Evolutionary conservation across 2,329 filamentous ascomycete genomes (phyloP).

Genomic region (Plectosphaerella sp.): DNA sequence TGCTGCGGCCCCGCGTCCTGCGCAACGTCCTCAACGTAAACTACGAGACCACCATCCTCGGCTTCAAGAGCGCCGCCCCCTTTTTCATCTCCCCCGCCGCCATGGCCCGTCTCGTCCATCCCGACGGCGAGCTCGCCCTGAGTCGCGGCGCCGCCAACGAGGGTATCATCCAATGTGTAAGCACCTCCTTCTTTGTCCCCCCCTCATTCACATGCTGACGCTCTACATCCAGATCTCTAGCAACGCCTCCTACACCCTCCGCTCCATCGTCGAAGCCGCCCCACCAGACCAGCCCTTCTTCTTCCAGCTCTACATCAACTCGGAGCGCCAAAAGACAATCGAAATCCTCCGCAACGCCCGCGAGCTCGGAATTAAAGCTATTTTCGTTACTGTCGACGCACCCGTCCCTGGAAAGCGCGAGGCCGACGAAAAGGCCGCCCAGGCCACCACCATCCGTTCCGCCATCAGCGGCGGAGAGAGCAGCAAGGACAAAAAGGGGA

Average conservation of each 20-base stretch:
- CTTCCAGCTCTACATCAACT: conserved; percentile 53
- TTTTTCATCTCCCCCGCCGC: conserved; percentile 62
- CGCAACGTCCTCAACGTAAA: conserved; percentile 49
- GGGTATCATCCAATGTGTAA: conserved; percentile 43
- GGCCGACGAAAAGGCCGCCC: conserved; percentile 46
- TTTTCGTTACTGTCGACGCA: conserved; percentile 51
- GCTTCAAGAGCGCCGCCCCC: conserved; percentile 45
- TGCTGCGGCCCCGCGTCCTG: conserved; percentile 52
- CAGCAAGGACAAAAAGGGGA: conserved; percentile 46
- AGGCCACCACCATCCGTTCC: conserved; percentile 33
- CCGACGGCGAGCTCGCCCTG: conserved; percentile 56
- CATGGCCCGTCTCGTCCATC: conserved; percentile 59
- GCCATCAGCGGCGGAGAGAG: conserved; percentile 35
- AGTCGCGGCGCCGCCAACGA: conserved; percentile 40
- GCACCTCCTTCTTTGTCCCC: conserved; percentile 1
- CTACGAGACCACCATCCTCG: conserved; percentile 50
- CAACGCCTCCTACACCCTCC: conserved; percentile 44
- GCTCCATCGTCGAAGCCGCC: conserved; percentile 33
- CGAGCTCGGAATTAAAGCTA: conserved; percentile 43
- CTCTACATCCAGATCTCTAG: conserved; percentile 34
- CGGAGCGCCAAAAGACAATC: conserved; percentile 41
- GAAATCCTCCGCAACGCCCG: conserved; percentile 33
- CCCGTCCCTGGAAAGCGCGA: conserved; percentile 52
- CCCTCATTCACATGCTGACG: background rate
- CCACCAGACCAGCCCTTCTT: conserved; percentile 36